A percentile compares a stretch with the other conserved stretches of the same genome.
Evolutionary conservation across 176 grass and related monocot species (phyloP).

Genomic region (Metroxylon sagu): DNA sequence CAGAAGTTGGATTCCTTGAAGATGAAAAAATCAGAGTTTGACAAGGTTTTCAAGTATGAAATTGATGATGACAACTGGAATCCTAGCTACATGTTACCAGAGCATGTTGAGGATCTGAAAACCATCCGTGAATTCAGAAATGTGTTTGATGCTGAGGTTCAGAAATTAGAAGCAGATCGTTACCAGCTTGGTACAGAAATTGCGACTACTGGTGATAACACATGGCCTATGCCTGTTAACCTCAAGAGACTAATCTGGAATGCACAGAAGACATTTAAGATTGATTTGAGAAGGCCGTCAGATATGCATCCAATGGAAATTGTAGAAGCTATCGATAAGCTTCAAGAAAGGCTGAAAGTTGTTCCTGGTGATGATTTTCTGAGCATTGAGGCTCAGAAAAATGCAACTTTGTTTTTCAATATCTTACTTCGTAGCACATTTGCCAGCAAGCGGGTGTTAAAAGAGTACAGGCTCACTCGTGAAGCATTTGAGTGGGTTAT

Average conservation of each 20-base stretch:
- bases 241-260: constrained; percentile 96
- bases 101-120: constrained; percentile 94
- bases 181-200: constrained; percentile 87
- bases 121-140: constrained; percentile 87
- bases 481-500: constrained; percentile 99
- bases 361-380: constrained; percentile 92
- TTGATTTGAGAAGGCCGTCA: constrained; percentile 88
- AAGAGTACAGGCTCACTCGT: constrained; percentile 81
- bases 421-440: constrained; percentile 89
- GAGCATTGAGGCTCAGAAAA: constrained; percentile 97
- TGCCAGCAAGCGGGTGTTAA: constrained; percentile 91
- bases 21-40: constrained; percentile 81
- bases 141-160: constrained; percentile 96
- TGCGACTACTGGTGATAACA: constrained; percentile 72
- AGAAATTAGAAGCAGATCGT: constrained; percentile 84
- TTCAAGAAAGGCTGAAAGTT: constrained; percentile 90
- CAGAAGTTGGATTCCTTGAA: constrained; percentile 94
- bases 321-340: constrained; percentile 93
- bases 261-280: constrained; percentile 93
- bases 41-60: constrained; percentile 69
- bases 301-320: constrained; percentile 99
- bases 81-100: constrained; percentile 86
- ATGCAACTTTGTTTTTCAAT: constrained; percentile 94
- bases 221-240: constrained; percentile 91
- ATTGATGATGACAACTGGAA: constrained; percentile 88